These are phyloP conservation scores for Tubosaeta sp. DNA, from an alignment of 768 basidiomycete genomes.

Conservation along the genomic window DNA sequence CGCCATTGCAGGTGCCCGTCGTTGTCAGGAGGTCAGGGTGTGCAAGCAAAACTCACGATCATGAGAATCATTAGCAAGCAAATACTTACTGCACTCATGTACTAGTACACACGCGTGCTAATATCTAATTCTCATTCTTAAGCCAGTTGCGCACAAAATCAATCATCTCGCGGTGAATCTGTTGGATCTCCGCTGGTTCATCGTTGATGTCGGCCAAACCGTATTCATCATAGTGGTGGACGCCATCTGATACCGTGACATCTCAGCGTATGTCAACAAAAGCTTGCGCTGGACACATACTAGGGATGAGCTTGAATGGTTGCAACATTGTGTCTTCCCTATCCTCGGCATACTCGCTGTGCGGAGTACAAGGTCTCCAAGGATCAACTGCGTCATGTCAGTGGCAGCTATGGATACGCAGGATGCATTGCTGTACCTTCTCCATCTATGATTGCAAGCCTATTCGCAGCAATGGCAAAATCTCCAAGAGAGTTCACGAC, in stretches of 20 bases:
- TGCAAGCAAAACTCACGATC: not conserved
- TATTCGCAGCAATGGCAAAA: slow-evolving; percentile 74
- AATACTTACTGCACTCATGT: no score
- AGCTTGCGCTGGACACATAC: slow-evolving; percentile 39
- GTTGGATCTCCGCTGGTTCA: slow-evolving; percentile 75
- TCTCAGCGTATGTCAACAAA: not conserved
- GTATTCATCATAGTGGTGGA: slow-evolving; percentile 72
- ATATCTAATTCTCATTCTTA: slow-evolving; percentile 23
- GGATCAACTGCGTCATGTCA: slow-evolving; percentile 63
- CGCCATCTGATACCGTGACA: slow-evolving; percentile 45
- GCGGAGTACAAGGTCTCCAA: slow-evolving; percentile 85
- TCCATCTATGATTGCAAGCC: slow-evolving; percentile 85
- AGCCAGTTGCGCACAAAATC: slow-evolving; percentile 77
- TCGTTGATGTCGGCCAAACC: slow-evolving; percentile 54
- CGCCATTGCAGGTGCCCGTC: slow-evolving; percentile 10
- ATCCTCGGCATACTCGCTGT: slow-evolving; percentile 65
- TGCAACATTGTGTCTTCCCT: slow-evolving; percentile 66
- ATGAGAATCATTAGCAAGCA: not conserved
- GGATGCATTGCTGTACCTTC: slow-evolving; percentile 46
- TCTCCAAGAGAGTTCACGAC: slow-evolving; percentile 83
- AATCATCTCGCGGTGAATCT: slow-evolving; percentile 79
- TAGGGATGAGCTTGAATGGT: slow-evolving; percentile 85
- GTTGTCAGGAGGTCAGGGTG: not conserved
- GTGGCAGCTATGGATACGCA: not conserved
- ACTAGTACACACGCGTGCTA: not conserved